phyloP scores from a whole-genome alignment of 208 protist genomes.

The Acanthamoeba quina region DNA sequence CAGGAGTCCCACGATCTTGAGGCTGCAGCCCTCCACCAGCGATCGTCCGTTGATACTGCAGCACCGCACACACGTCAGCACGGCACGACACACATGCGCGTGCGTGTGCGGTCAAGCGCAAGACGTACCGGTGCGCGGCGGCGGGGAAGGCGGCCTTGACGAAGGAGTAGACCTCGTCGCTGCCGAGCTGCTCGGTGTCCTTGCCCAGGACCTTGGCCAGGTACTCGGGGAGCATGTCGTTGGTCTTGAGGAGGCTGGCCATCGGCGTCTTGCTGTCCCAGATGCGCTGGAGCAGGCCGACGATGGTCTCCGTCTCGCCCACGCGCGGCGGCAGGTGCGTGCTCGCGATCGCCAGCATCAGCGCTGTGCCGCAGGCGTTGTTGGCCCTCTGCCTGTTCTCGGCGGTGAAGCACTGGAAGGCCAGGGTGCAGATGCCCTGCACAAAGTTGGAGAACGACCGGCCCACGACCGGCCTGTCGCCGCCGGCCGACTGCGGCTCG shows the following conservation, averaged over 20 bases:
- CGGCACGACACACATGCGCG: neutral
- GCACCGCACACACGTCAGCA: neutral
- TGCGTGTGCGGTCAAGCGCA: too few relatives aligned
- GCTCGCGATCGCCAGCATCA: slow-evolving; percentile 44
- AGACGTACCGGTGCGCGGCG: neutral
- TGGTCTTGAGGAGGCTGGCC: neutral
- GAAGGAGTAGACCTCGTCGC: neutral
- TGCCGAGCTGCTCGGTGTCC: slow-evolving; percentile 21
- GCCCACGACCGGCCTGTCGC: neutral
- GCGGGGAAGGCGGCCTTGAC: neutral
- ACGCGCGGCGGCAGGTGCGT: neutral
- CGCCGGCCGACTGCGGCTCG: slow-evolving; percentile 2
- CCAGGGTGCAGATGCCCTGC: slow-evolving; percentile 7
- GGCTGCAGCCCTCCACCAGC: neutral
- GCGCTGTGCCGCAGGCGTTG: slow-evolving; percentile 12
- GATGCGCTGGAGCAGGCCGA: slow-evolving; percentile 5
- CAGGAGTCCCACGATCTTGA: neutral
- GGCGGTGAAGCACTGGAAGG: slow-evolving; percentile 44
- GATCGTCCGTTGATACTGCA: neutral
- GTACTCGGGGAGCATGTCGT: slow-evolving; percentile 17
- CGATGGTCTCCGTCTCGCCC: neutral
- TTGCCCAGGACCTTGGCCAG: slow-evolving; percentile 32
- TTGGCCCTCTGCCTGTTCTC: slow-evolving; percentile 25
- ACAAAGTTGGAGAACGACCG: neutral
- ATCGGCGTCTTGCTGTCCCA: slow-evolving; percentile 20